phyloP scores from a whole-genome alignment of 176 grass and related monocot species.

The Oryza glaberrima region DNA sequence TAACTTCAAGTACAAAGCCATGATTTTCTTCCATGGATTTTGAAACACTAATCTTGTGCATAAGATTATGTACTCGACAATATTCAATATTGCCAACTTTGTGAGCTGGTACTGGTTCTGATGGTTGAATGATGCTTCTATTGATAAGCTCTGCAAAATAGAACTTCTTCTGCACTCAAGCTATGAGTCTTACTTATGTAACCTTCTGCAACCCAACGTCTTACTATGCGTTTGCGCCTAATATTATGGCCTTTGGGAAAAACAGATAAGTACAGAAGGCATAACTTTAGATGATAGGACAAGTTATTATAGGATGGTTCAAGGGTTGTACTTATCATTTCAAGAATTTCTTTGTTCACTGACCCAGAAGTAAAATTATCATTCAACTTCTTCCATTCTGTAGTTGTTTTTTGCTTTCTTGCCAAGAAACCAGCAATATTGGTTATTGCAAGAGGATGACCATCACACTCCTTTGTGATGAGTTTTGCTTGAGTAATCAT shows the following conservation, averaged over 20 bases:
- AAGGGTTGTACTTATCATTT: background rate
- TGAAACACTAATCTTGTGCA: background rate
- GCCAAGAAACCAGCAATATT: constrained; percentile 15
- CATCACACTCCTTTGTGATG: constrained; percentile 34
- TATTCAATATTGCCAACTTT: background rate
- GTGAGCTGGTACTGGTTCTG: background rate
- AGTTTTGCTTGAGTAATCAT: background rate
- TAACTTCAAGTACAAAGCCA: background rate
- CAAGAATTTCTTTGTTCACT: background rate
- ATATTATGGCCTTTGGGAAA: constrained; percentile 28
- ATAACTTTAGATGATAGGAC: constrained; percentile 37
- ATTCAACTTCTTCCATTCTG: constrained; percentile 20
- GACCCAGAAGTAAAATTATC: background rate
- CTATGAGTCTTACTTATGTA: background rate
- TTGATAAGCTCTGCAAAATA: constrained; percentile 35
- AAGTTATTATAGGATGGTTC: constrained; percentile 28
- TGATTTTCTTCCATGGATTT: background rate
- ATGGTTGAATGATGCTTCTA: constrained; percentile 16
- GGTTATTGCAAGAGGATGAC: constrained; percentile 43
- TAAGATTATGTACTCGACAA: constrained; percentile 30
- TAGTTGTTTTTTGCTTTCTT: background rate
- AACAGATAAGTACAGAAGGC: constrained; percentile 21
- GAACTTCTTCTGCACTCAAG: background rate
- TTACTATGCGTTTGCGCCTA: background rate
- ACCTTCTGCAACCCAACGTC: constrained; percentile 34